Evolutionary conservation across 208 protist genomes (phyloP), one percentile per base, ranked within the genome.

Genomic region (Trypanosoma lewisi): DNA sequence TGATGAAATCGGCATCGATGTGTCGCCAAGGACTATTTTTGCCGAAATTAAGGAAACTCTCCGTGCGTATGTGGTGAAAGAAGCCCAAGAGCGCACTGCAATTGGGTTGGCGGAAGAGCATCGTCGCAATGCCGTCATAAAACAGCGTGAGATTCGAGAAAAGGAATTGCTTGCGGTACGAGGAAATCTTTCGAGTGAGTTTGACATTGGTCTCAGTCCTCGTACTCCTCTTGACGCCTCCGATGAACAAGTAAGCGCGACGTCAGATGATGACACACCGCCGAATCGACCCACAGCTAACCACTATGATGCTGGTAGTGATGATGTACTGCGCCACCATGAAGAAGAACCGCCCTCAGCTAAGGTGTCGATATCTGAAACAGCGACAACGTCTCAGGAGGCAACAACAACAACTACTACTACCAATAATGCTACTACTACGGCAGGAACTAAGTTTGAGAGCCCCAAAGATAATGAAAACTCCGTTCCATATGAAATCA

Each of bases 211-310:
- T 16, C 25, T 63, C 14, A 79, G 73, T 33, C 72, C 64, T 21
- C 50, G 44, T 31, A 74, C 52, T 0, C 60, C 61, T 55, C 23
- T 37, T 25, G 53, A 70, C 53, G 34, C 39, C 33, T 57, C 67
- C 7, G 56, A 68, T 2, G 51, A 31, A 21, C 82, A 87, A 61
- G 83, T 93, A 2, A 89, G 82, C 55, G 76, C 36, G 44, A 88
- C 83, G 0, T 93, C 85, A 3, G 80, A 93, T 49, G 85, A 93
- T 55, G 83, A 85, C 25, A 55, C 23, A 5, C 45, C 58, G 1
- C 16, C 34, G 28, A 39, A 11, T 52, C 45, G 19, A 12, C 39
- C 7, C 21, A 53, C 9, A 31, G 16, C 27, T 11, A 14, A 25
- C 21, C 12, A 14, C n/a, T n/a, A n/a, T n/a, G n/a, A n/a, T n/a